Base-by-base conservation (phyloP, 306 rosid species). In the Sicyos baderoa region DNA sequence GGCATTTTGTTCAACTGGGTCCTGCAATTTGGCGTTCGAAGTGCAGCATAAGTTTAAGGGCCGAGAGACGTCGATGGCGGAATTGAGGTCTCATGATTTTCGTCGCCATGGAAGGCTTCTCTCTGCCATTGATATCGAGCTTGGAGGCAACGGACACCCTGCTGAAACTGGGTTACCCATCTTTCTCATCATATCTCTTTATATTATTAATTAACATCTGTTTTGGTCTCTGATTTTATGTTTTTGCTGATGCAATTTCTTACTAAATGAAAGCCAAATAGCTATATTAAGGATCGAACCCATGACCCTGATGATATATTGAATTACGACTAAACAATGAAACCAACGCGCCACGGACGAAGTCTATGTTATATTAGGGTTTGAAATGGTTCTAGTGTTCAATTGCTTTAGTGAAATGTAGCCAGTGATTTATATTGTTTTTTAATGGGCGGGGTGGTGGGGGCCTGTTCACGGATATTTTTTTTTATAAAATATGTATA, bases 91-190 rank as follows among this genome's bases (percentile, higher is more conserved):
- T 69, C 99, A 94, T 48, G 99, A 94, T 76, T 58, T 66, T 54
- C 80, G 40, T 32, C 94, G 99, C 37, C 96, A 77, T 8, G 84
- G 88, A 29, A 90, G 99, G 72, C 47, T 90, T 74, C 91, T 94
- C 37, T 75, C 84, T 37, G 87, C 83, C 3, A 59, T 81, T n/a
- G 97, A 94, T 82, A n/a, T 90, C 42, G 64, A 76, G 73, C 77
- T 94, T 14, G 99, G 96, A 51, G 99, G 99, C 74, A 85, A 83
- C 79, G 97, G 99, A 16, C 78, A 63, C 9, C 91, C 97, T 64
- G 63, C 87, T 60, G 80, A 81, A 71, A 72, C 81, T 58, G 99
- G 99, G 99, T 94, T 67, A 0, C 75, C 61, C 62, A 58, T 23
- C 32, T 71, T 19, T 32, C 4, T 23, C 10, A 18, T 32, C 8